Evolutionary conservation across 148 eudicot species (phyloP), one percentile per base, ranked within the genome.

Genomic region (Selenicereus undatus): DNA sequence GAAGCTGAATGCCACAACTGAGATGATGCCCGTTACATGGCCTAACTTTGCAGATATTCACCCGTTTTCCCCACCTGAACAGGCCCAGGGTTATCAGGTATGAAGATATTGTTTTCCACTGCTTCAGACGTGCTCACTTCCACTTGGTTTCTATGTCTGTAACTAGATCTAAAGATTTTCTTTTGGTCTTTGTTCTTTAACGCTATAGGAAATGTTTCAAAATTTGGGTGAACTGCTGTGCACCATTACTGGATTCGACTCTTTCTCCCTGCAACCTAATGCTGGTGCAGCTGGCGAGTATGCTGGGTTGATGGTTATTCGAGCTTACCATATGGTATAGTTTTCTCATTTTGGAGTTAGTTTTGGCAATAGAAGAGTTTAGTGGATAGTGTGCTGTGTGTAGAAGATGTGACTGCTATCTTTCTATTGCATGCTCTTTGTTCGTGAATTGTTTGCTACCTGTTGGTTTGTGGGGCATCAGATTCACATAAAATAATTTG

Each of bases 261-360:
- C 99, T 76, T 88, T 93, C 89, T 95, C 99, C 69, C 80, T 95
- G 90, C 99, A 95, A 88, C 99, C 99, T 16, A 95, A 95, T 86
- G 99, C 99, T 75, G 99, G 99, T 84, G 99, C 99, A 78, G 85
- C 99, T 82, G 99, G 99, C 35, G 99, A 95, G 87, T 95, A 95
- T 83, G 97, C 99, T 78, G 99, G 99, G 70, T 85, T 95, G 86
- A 95, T 95, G 99, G 99, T 93, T 83, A 95, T 95, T 80, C 97
- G 97, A 16, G 99, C 99, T 79, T 95, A 95, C 86, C 99, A 95
- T 87, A 68, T 76, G 99, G 99, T 93, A 88, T 76, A 66, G 71
- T 66, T 66, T 62, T n/a, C 7, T n/a, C 27, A 29, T 64, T 64
- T 64, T 24, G 3, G 1, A 0, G 69, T 10, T 64, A 7, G 30